Evolutionary conservation across 257 asterid species (phyloP), one percentile per base, ranked within the genome.

Genomic region (Solanum boliviense): DNA sequence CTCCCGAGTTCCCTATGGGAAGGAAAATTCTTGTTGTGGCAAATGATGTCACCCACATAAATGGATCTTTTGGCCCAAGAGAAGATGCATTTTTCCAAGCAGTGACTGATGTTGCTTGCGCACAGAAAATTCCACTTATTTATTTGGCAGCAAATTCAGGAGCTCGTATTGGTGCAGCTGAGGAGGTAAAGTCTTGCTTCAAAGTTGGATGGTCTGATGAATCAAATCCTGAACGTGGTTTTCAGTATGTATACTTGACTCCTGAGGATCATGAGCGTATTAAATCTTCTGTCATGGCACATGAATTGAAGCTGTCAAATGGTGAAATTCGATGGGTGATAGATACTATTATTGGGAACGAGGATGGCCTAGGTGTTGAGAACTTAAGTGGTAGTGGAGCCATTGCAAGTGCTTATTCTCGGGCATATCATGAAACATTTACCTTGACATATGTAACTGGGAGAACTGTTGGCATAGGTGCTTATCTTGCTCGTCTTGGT

Each of bases 131-230:
- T 86, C 99, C 99, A 82, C 95, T 97, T 56, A 93, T 97, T 88
- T 97, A 97, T 89, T 94, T 97, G 34, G 99, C 99, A 27, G 99
- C 99, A 72, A 97, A 97, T 92, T 94, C 99, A 1, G 99, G 99
- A 32, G 99, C 99, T 35, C 99, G 99, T n/a, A 96, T 97, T 81
- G 99, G 98, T 67, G 97, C 95, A 8, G 99, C 99, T 2, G 99
- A 97, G 91, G 99, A 97, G 91, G 98, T 97, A 27, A 97, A 97
- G 81, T 95, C 98, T 81, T 97, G 98, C 95, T 97, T 97, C 87
- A 96, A 89, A 94, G 96, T 97, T 70, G 98, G 99, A 27, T 97
- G 99, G 99, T 96, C 98, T 10, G 99, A 97, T 85, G 98, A 97
- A 88, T 90, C 93, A 41, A 93, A 91, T 90, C 99, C 99, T 5